A percentile compares a stretch with the other conserved stretches of the same genome.
phyloP scores from a whole-genome alignment of 345 rosid genomes.

The Passiflora organensis region DNA sequence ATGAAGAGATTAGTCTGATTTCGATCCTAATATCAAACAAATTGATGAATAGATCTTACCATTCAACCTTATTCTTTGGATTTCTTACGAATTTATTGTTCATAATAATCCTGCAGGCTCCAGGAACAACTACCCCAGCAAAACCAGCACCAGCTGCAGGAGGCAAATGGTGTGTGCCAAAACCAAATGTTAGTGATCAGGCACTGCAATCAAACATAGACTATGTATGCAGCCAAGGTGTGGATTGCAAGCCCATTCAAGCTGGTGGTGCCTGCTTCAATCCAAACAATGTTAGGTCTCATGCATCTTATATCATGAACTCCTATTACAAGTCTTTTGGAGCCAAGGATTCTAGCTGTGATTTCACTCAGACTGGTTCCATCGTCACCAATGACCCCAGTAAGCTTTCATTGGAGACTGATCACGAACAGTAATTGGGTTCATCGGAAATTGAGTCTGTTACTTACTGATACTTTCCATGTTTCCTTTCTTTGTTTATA shows the following conservation, averaged over 20 bases:
- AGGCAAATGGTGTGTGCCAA: slow-evolving; percentile 61
- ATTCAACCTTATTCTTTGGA: no score
- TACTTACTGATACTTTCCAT: background rate
- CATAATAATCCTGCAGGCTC: no score
- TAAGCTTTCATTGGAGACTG: slow-evolving; percentile 16
- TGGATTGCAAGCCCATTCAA: slow-evolving; percentile 68
- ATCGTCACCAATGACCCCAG: slow-evolving; percentile 45
- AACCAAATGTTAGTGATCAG: slow-evolving; percentile 28
- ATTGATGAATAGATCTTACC: no score
- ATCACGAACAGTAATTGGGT: no score
- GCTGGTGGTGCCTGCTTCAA: slow-evolving; percentile 62
- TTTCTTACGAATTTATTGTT: no score
- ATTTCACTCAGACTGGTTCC: slow-evolving; percentile 45
- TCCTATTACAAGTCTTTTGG: slow-evolving; percentile 55
- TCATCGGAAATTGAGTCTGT: background rate
- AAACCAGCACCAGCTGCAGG: slow-evolving; percentile 11
- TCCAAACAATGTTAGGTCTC: slow-evolving; percentile 45
- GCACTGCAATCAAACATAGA: slow-evolving; percentile 57
- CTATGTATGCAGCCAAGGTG: slow-evolving; percentile 58
- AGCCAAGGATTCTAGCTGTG: slow-evolving; percentile 29
- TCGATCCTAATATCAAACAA: no score
- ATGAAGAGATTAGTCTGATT: no score
- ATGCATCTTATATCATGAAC: slow-evolving; percentile 65
- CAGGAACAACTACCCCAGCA: no score
- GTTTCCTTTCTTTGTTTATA: slow-evolving; percentile 3